phyloP scores from a whole-genome alignment of 169 alveolate species.

The Cystoisospora suis region DNA sequence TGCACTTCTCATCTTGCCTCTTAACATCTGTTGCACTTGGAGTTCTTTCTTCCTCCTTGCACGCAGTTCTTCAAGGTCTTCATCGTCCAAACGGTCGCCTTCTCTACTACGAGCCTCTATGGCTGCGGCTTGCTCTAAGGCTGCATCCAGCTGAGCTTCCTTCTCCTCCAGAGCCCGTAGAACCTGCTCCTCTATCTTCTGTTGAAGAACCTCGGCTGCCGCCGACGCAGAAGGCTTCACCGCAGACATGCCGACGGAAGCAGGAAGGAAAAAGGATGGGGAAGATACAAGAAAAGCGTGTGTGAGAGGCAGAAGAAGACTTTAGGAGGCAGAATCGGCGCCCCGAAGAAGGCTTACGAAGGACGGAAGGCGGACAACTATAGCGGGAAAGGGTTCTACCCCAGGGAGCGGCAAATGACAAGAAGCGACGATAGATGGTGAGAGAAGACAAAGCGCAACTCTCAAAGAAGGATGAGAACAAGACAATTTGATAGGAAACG shows the following conservation, averaged over 20 bases:
- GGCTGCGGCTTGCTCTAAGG: constrained; percentile 10
- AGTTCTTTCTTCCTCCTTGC: constrained; percentile 3
- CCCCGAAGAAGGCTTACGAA: too few relatives aligned
- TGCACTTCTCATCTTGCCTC: background rate
- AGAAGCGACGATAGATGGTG: too few relatives aligned
- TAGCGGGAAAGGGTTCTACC: too few relatives aligned
- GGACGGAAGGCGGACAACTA: too few relatives aligned
- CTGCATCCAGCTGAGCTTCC: constrained; percentile 53
- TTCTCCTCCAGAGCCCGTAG: constrained; percentile 55
- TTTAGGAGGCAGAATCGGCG: too few relatives aligned
- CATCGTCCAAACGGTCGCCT: constrained; percentile 11
- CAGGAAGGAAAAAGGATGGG: background rate
- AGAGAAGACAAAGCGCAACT: too few relatives aligned
- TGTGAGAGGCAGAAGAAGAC: too few relatives aligned
- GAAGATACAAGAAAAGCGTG: background rate
- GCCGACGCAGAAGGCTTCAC: background rate
- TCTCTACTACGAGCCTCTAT: background rate
- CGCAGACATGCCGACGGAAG: too few relatives aligned
- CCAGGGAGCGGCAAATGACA: too few relatives aligned
- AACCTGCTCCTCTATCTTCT: constrained; percentile 57
- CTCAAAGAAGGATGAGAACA: too few relatives aligned
- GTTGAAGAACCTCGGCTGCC: constrained; percentile 3
- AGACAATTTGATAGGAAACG: too few relatives aligned
- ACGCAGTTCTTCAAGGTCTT: constrained; percentile 29
- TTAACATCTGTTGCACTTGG: constrained; percentile 25